Conservation (phyloP, 805 yeast species). For the Myxozyma kluyveri region DNA sequence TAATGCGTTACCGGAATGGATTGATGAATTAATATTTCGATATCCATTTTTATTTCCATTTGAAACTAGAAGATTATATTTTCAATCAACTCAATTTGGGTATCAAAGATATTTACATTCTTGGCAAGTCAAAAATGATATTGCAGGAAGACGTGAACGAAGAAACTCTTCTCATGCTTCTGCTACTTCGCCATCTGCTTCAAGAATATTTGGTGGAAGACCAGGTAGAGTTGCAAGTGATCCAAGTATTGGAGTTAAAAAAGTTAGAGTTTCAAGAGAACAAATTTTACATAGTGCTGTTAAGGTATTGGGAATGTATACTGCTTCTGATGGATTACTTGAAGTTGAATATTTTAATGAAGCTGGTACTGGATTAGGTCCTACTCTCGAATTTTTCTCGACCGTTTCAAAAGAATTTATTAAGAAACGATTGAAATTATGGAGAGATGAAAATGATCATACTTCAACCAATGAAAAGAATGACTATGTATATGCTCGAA, state of each 20-base stretch:
- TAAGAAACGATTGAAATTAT: constrained; percentile 54
- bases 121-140: constrained; percentile 48
- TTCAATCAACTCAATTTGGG: constrained; percentile 89
- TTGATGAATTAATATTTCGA: constrained; percentile 63
- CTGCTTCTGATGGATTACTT: constrained; percentile 71
- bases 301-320: constrained; percentile 72
- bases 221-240: constrained; percentile 48
- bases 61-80: constrained; percentile 69
- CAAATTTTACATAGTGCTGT: constrained; percentile 72
- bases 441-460: constrained; percentile 52
- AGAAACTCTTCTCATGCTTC: neutral
- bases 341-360: constrained; percentile 89
- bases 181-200: constrained; percentile 34
- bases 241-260: constrained; percentile 43
- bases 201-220: constrained; percentile 54
- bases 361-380: constrained; percentile 95
- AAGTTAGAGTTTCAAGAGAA: constrained; percentile 70
- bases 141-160: constrained; percentile 4
- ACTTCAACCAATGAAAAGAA: constrained; percentile 33
- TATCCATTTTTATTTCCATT: constrained; percentile 84
- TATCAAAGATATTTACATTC: constrained; percentile 74
- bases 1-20: constrained; percentile 69
- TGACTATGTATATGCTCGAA: constrained; percentile 42
- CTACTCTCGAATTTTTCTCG: constrained; percentile 90
- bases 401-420: constrained; percentile 73